These are phyloP conservation scores for Austroboletus niveus DNA, from an alignment of 1,284 basidiomycete species.

Conservation along the genomic window DNA sequence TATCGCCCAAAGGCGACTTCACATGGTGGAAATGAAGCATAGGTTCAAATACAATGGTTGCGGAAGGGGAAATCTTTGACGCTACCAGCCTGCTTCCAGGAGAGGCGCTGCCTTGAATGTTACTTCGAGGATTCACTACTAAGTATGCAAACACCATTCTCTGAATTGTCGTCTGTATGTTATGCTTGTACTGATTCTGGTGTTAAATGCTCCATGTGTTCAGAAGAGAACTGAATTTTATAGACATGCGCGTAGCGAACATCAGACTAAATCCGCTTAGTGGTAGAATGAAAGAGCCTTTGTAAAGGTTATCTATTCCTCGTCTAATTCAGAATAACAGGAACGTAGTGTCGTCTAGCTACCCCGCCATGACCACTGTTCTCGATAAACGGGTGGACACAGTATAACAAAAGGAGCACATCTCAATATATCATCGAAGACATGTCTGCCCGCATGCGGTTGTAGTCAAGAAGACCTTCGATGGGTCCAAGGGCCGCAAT, in stretches of 20 bases:
- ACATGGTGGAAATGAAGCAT: constrained; percentile 25
- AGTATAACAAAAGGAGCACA: background rate
- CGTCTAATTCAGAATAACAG: constrained; percentile 20
- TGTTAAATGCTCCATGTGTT: too few relatives aligned
- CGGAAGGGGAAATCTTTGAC: background rate
- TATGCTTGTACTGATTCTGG: too few relatives aligned
- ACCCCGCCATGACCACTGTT: constrained; percentile 3
- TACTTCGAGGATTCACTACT: too few relatives aligned
- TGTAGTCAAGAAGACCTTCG: constrained; percentile 88
- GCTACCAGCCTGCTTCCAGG: too few relatives aligned
- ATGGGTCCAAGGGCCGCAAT: constrained; percentile 81
- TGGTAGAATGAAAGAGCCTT: background rate
- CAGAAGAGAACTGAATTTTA: too few relatives aligned
- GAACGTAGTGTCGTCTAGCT: constrained; percentile 20
- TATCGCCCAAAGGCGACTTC: constrained; percentile 51
- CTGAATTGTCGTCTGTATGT: too few relatives aligned
- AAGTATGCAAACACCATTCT: too few relatives aligned
- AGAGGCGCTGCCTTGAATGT: constrained; percentile 4
- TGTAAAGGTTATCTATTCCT: constrained; percentile 16
- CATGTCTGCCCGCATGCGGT: constrained; percentile 78
- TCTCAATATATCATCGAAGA: constrained; percentile 71
- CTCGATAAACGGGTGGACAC: background rate
- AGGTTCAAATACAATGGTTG: background rate
- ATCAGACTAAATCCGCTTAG: too few relatives aligned
- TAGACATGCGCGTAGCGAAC: too few relatives aligned